Evolutionary conservation across 139 green algal genomes (phyloP).

Genomic region (Chlorella sp.): DNA sequence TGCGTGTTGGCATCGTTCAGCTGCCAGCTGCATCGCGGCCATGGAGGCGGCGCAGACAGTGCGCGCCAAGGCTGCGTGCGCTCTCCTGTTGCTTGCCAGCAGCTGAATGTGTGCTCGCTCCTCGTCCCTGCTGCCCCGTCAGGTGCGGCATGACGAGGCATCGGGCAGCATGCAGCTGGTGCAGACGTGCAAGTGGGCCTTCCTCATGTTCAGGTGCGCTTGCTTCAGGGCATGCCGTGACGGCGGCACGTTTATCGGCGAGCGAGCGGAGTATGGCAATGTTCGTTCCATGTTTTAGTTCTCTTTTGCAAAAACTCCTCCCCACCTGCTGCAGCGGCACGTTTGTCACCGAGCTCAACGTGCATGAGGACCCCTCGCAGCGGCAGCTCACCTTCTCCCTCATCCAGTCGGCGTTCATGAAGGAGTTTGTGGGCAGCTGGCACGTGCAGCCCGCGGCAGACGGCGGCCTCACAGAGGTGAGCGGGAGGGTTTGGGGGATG

Average conservation of each 20-base stretch:
- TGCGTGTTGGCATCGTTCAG: too few species aligned
- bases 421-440: slow-evolving; percentile 44
- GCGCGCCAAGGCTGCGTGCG: too few species aligned
- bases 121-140: too few species aligned
- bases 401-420: slow-evolving; percentile 46
- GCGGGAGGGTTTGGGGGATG: background rate
- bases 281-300: too few species aligned
- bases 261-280: too few species aligned
- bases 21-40: too few species aligned
- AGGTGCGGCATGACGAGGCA: background rate
- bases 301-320: too few species aligned
- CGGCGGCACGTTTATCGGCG: too few species aligned
- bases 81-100: too few species aligned
- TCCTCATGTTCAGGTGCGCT: slow-evolving; percentile 42
- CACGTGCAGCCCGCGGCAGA: background rate
- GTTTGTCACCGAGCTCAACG: slow-evolving; percentile 41
- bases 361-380: slow-evolving; percentile 17
- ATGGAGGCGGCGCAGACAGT: too few species aligned
- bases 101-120: too few species aligned
- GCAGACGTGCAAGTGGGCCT: slow-evolving; percentile 42
- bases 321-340: slow-evolving; percentile 21
- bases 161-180: slow-evolving; percentile 29
- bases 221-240: background rate
- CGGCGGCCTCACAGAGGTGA: background rate
- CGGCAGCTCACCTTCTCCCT: slow-evolving; percentile 38